phyloP scores from a whole-genome alignment of 805 yeast species.

The Kuraishia piskuri region DNA sequence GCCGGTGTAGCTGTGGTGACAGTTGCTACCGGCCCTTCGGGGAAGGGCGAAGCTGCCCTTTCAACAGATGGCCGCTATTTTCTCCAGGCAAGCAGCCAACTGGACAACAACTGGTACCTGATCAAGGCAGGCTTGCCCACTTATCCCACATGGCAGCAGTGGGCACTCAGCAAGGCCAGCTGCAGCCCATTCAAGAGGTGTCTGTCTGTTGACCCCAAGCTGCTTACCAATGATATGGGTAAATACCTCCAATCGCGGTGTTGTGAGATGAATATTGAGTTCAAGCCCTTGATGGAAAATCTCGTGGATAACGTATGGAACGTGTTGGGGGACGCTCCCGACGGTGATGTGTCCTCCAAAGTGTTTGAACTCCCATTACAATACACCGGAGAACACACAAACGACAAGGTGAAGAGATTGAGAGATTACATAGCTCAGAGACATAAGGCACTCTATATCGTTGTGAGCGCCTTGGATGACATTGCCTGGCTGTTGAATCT shows the following conservation, averaged over 20 bases:
- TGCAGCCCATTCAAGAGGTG: slow-evolving; percentile 36
- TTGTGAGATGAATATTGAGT: slow-evolving; percentile 28
- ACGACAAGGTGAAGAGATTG: slow-evolving; percentile 21
- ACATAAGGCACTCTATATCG: slow-evolving; percentile 31
- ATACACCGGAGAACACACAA: slow-evolving; percentile 27
- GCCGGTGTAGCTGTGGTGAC: slow-evolving; percentile 52
- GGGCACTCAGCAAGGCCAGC: slow-evolving; percentile 51
- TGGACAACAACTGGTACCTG: slow-evolving; percentile 72
- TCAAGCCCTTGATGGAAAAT: slow-evolving; percentile 50
- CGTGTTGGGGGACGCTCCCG: slow-evolving; percentile 21
- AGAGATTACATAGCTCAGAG: not conserved
- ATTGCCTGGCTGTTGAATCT: slow-evolving; percentile 81
- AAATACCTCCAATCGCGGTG: slow-evolving; percentile 26
- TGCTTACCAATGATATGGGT: slow-evolving; percentile 47
- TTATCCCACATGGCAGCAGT: slow-evolving; percentile 71
- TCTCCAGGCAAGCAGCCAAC: slow-evolving; percentile 78
- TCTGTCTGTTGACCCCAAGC: slow-evolving; percentile 78
- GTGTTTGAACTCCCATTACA: slow-evolving; percentile 25
- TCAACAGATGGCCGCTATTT: slow-evolving; percentile 95
- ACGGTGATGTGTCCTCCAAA: slow-evolving; percentile 16
- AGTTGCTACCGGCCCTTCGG: slow-evolving; percentile 21
- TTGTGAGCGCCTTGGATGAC: slow-evolving; percentile 71
- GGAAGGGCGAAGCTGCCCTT: slow-evolving; percentile 63
- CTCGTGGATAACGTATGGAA: slow-evolving; percentile 73
- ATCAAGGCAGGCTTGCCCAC: slow-evolving; percentile 74